Evolutionary conservation across 345 rosid species (phyloP), one percentile per base, ranked within the genome.

Genomic region (Linum lewisii): DNA sequence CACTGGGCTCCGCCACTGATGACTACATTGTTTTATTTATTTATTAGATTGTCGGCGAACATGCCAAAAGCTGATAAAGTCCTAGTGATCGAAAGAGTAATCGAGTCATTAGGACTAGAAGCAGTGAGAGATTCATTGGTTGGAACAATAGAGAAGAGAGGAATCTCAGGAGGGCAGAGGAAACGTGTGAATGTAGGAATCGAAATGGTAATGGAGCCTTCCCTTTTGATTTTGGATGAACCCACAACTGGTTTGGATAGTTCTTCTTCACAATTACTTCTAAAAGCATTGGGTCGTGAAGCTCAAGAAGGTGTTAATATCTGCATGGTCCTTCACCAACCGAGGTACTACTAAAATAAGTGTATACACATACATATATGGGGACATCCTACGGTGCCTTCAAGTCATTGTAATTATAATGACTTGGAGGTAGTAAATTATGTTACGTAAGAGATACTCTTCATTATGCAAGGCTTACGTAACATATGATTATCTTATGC

Each of bases 141-240:
- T 53, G 98, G 98, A 69, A 85, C 92, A 29, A 86, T 91, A 59
- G 90, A 85, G 69, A 84, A 78, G 69, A 78, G 90, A 69, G 98
- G 95, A 69, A 87, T 90, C 66, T 90, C 95, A 32, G 97, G 95
- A 66, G 94, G 97, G n/a, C 95, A 90, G 60, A 82, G 85, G 66
- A 90, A 90, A 70, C 88, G 95, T 59, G 97, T 90, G 21, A 87
- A 90, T 61, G 97, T 90, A 49, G 95, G 97, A 54, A 68, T 87
- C 0, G 97, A 90, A 78, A 83, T 90, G 93, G 95, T 90, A 55
- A 87, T 90, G 93, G 97, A 90, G 74, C 97, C 97, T 77, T 90
- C 97, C 36, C 66, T 90, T 7, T 60, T 90, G 74, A 87, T 90
- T 58, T 78, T 90, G 62, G 97, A 90, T 64, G 97, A 90, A 64